phyloP scores from a whole-genome alignment of 1,139 yeast genomes.

The Yamadazyma pseudoaaseri region DNA sequence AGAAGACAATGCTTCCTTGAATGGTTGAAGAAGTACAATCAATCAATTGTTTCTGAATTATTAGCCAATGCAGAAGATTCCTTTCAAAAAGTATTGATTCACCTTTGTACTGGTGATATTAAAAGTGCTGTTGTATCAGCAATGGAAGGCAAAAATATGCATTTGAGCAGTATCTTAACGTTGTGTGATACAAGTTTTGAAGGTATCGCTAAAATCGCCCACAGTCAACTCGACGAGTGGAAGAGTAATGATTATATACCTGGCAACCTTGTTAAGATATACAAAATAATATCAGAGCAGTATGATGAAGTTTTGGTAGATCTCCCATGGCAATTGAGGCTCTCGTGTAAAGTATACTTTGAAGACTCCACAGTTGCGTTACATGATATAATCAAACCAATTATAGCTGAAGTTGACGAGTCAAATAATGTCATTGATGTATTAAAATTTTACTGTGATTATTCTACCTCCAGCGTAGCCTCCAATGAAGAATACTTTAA shows the following conservation, averaged over 20 bases:
- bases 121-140: slow-evolving; percentile 64
- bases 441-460: slow-evolving; percentile 18
- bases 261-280: slow-evolving; percentile 50
- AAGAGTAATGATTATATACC: slow-evolving; percentile 50
- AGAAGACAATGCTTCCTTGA: slow-evolving; percentile 46
- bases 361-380: slow-evolving; percentile 30
- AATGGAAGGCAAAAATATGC: slow-evolving; percentile 56
- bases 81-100: slow-evolving; percentile 51
- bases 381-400: not conserved
- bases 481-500: slow-evolving; percentile 11
- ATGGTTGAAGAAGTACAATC: slow-evolving; percentile 33
- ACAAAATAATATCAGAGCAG: slow-evolving; percentile 65
- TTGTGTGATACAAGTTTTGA: slow-evolving; percentile 68
- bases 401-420: slow-evolving; percentile 29
- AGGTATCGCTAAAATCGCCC: slow-evolving; percentile 54
- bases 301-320: slow-evolving; percentile 38
- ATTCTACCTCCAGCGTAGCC: slow-evolving; percentile 1
- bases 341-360: slow-evolving; percentile 61
- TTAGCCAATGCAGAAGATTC: slow-evolving; percentile 21
- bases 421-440: slow-evolving; percentile 20
- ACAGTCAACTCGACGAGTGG: slow-evolving; percentile 69
- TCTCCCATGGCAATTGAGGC: slow-evolving; percentile 58
- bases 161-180: slow-evolving; percentile 69
- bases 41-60: slow-evolving; percentile 16
- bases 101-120: slow-evolving; percentile 57